Evolutionary conservation across 805 yeast genomes (phyloP), one percentile per base, ranked within the genome.

Genomic region (Wickerhamiella azyma): DNA sequence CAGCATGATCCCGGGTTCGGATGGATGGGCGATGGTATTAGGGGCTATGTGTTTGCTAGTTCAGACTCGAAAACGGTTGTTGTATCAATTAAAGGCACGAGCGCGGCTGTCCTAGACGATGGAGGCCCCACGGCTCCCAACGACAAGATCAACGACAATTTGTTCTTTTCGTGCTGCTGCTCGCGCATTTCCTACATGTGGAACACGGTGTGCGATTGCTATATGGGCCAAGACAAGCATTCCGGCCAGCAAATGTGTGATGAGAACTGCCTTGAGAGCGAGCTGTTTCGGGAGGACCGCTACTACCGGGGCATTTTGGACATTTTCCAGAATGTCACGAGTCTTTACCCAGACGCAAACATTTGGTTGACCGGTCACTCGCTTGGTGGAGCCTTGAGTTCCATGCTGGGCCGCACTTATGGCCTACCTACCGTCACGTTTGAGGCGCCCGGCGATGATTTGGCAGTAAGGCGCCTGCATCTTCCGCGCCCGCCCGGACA

Each of bases 331-430:
- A 79, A 83, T 51, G 94, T 86, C 9, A 68, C 77, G 0, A 50
- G 55, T 3, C 49, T 77, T 45, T 86, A 86, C 58, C 89, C 95
- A 1, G 59, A 70, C 18, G 71, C 85, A 1, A 72, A 76, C 17
- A 75, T 92, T 19, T 92, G 97, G 96, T 70, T 83, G 8, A 82
- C 94, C 0, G 98, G 98, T 2, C 98, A 92, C 60, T 88, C 97
- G 0, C 66, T 92, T 28, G 98, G 97, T 1, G 98, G 96, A 0
- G 76, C 95, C 0, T 65, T 92, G 36, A 78, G 92, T 2, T 70
- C 84, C 16, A 66, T 92, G 43, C 60, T 89, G 39, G 97, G 94
- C 0, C 71, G 96, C 47, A 88, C 97, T 0, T 86, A 70, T 65
- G 96, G 96, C 1, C 60, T 83, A 13, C 97, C 98, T 0, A 85